Evolutionary conservation across 1,284 basidiomycete species (phyloP), one percentile per base, ranked within the genome.

Genomic region (Sporisorium scitamineum): DNA sequence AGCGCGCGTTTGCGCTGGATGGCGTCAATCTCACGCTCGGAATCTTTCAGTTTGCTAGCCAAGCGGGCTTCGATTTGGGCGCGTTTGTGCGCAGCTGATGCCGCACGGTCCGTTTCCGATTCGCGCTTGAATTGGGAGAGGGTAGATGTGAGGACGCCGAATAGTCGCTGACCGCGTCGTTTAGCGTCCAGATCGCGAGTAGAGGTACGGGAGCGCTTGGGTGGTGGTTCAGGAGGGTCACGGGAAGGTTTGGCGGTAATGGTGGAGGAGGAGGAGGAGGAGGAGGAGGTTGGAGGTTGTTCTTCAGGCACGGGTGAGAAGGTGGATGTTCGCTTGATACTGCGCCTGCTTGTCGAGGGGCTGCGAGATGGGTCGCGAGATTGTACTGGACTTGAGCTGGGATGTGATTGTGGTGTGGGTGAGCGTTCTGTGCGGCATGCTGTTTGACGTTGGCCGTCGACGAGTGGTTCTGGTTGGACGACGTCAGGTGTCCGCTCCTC

Each of bases 81-180:
- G 6, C 72, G 48, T 7, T 53, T 53, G 24, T 50, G 20, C 0
- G 67, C 59, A 5, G 53, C 47, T 1, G 32, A 27, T 0, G 66
- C 45, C 2, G 61, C 54, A 16, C 42, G 54, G 2, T 59, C 39
- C 4, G 54, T 39, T 54, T 74, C 62, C 10, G 66, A 55, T 32
- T 76, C 68, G 22, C 60, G 54, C 41, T 68, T 67, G 61, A 76
- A 71, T 24, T 62, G 56, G 18, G 50, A 41, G 6, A 76, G 51
- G 18, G 73, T 76, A 0, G 64, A 63, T 1, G 45, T 61, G 26
- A 76, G 64, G 1, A 76, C 29, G 10, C 64, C 63, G 11, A 76
- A 64, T 20, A 76, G 61, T 5, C 73, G 53, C 2, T 52, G 60
- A 1, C 61, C 68, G 22, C 73, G 51, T 7, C 20, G 39, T 22